phyloP scores from a whole-genome alignment of 2,329 filamentous ascomycete species.

The Ceratocystis cacaofunesta region DNA sequence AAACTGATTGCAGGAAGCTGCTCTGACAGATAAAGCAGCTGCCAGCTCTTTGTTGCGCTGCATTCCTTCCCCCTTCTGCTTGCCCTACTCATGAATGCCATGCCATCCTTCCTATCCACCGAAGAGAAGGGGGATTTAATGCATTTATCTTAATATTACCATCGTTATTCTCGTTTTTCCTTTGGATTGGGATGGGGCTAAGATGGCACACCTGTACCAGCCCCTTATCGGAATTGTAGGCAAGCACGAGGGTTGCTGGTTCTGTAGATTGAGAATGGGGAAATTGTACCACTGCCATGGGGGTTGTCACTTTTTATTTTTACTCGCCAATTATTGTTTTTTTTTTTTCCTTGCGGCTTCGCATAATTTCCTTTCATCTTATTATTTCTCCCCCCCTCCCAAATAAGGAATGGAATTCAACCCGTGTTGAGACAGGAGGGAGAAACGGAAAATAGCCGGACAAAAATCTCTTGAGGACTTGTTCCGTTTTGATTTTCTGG shows the following conservation, averaged over 20 bases:
- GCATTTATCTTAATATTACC: neutral
- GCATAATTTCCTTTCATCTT: constrained; percentile 3
- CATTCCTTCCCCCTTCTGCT: constrained; percentile 3
- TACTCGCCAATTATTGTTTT: too few relatives aligned
- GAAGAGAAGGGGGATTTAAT: neutral
- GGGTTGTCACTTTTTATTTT: neutral
- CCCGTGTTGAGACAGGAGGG: neutral
- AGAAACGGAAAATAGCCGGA: neutral
- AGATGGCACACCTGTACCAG: neutral
- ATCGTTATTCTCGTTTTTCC: neutral
- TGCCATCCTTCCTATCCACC: neutral
- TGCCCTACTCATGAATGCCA: neutral
- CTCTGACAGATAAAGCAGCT: neutral
- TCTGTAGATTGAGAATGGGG: neutral
- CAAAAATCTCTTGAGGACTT: neutral
- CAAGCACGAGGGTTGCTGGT: neutral
- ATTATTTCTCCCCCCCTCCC: neutral
- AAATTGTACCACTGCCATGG: too few relatives aligned
- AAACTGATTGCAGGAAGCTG: neutral
- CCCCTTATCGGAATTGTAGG: neutral
- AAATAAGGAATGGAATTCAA: neutral
- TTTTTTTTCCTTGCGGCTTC: neutral
- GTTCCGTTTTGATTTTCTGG: neutral
- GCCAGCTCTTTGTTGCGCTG: constrained; percentile 4
- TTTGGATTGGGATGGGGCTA: neutral